A percentile compares a stretch with the other conserved stretches of the same genome.
Conservation (phyloP, 371 early-diverging fungal genomes). For the Mucor plumbeus region DNA sequence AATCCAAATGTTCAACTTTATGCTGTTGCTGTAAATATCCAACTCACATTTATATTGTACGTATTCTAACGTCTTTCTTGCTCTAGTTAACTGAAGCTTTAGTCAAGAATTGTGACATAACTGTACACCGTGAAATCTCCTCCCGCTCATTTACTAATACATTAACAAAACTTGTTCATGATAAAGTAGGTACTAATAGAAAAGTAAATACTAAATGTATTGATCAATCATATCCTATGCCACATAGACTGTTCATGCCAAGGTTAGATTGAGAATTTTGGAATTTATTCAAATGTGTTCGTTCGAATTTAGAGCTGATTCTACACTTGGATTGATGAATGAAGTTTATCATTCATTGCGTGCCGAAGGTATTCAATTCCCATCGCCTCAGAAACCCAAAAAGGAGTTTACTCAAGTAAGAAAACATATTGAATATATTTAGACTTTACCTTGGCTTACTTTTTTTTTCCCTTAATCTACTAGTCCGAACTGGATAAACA, state of each 20-base stretch:
- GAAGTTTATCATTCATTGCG: conserved; percentile 79
- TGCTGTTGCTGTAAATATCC: conserved; percentile 66
- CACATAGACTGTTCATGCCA: conserved; percentile 70
- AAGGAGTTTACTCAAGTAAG: conserved; percentile 69
- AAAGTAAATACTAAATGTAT: too few species aligned
- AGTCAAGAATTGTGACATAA: conserved; percentile 88
- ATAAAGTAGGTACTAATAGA: conserved; percentile 53
- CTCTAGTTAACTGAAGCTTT: conserved; percentile 79
- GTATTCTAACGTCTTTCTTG: not conserved
- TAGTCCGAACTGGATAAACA: conserved; percentile 73
- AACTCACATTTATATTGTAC: not conserved
- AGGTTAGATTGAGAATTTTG: conserved; percentile 78
- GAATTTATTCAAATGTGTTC: conserved; percentile 93
- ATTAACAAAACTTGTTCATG: conserved; percentile 75
- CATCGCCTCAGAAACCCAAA: conserved; percentile 82
- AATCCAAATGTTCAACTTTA: conserved; percentile 89
- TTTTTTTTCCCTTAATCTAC: not conserved
- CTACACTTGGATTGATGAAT: conserved; percentile 84
- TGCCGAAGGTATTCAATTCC: conserved; percentile 72
- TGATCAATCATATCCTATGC: not conserved
- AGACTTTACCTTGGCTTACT: not conserved
- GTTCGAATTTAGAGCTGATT: conserved; percentile 80
- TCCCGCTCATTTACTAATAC: conserved; percentile 88
- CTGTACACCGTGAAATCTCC: conserved; percentile 81
- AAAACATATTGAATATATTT: not conserved